Evolutionary conservation across 2,329 filamentous ascomycete genomes (phyloP).

Genomic region (Curvularia sp.): DNA sequence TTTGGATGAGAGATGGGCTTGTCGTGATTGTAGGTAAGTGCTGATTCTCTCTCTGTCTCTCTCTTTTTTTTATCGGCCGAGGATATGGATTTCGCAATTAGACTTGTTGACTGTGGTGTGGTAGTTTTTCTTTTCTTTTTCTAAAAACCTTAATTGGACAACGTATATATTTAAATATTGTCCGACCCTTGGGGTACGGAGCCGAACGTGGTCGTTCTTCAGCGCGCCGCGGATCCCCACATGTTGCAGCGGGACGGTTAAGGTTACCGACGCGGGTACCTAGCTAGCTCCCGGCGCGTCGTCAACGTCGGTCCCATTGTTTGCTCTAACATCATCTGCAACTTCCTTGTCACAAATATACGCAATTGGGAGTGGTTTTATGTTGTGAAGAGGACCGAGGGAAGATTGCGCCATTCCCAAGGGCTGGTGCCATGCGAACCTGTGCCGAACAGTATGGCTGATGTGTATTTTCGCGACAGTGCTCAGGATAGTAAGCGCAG

Average conservation of each 20-base stretch:
- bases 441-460: background rate
- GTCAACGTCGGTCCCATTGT: background rate
- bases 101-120: no score
- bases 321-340: background rate
- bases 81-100: no score
- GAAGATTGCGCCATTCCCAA: background rate
- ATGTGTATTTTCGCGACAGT: background rate
- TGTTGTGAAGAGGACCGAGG: background rate
- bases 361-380: background rate
- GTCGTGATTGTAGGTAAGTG: no score
- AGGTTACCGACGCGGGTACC: background rate
- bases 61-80: no score
- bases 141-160: background rate
- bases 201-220: background rate
- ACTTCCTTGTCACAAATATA: background rate
- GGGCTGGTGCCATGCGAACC: background rate
- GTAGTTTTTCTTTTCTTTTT: background rate
- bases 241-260: background rate
- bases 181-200: background rate
- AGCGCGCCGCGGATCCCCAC: slow-evolving; percentile 2
- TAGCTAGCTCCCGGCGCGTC: background rate
- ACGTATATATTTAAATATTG: background rate
- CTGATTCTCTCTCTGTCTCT: no score
- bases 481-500: background rate
- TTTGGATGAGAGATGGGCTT: no score